Evolutionary conservation across 2,329 filamentous ascomycete genomes (phyloP), one percentile per base, ranked within the genome.

Genomic region (Trichoderma brevicompactum): DNA sequence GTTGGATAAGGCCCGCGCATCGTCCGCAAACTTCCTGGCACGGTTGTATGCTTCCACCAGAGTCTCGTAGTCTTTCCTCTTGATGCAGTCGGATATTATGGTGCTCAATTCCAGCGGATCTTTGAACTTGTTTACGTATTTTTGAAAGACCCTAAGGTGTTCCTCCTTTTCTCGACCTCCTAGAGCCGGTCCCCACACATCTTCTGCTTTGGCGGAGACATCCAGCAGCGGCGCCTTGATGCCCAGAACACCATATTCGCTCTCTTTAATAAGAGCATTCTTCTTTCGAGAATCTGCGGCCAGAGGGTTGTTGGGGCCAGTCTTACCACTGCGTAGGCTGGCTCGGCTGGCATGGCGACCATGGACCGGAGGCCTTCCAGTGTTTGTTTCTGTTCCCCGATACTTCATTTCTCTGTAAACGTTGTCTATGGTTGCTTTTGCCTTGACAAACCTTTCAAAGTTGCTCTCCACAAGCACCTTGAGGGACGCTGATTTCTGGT

Each of bases 381-480:
- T 76, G 3, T 80, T 78, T 6, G 83, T 82, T 53, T 89, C 87
- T 23, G 76, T 80, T 10, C 87, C 87, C 53, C 85, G 83, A 70
- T 82, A 94, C 83, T 87, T 97, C 95, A 99, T 99, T 77, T 99
- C 95, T 68, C 89, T 96, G 79, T 99, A 99, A 60, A 99, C 95
- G 79, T 96, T 96, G 79, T 99, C 95, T 73, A 99, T 98, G 7
- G 94, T 98, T 17, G 94, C 92, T 78, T 99, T 99, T 49, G 95
- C 95, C 68, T 92, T 90, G 64, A 99, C 95, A 80, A 99, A 99
- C 70, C 94, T 90, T 78, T 99, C 96, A 75, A 99, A 99, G 76
- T 99, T 99, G 69, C 92, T 94, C 77, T 99, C 95, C 28, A 99
- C 95, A 17, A 99, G 85, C 10, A 96, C 91, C 76, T 99, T 99